These are phyloP conservation scores for Arachnopeziza araneosa DNA, from an alignment of 2,329 filamentous ascomycete genomes.

Conservation along the genomic window DNA sequence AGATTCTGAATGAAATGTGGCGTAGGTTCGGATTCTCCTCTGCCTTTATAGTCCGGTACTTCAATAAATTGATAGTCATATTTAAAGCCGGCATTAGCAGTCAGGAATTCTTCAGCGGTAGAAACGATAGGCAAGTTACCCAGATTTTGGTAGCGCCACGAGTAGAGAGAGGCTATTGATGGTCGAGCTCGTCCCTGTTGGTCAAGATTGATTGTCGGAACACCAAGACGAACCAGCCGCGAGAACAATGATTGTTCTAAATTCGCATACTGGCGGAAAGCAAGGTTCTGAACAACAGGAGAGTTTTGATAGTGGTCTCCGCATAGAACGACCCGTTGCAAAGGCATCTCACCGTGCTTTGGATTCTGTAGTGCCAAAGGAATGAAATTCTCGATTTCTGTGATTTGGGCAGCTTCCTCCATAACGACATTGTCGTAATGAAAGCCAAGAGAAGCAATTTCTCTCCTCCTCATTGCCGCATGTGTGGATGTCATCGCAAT, in stretches of 20 bases:
- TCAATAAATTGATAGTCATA: constrained; percentile 97
- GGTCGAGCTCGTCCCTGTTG: constrained; percentile 89
- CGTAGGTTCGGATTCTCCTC: constrained; percentile 81
- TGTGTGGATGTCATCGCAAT: constrained; percentile 99
- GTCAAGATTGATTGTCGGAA: constrained; percentile 85
- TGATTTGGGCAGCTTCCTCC: constrained; percentile 98
- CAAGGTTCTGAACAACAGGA: constrained; percentile 88
- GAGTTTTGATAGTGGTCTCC: constrained; percentile 97
- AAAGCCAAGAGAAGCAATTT: constrained; percentile 89
- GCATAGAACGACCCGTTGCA: constrained; percentile 86
- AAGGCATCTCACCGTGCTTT: constrained; percentile 62
- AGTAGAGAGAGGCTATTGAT: constrained; percentile 82
- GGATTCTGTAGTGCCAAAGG: constrained; percentile 87
- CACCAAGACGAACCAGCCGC: constrained; percentile 81
- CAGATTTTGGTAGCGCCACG: constrained; percentile 83
- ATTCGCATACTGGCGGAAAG: constrained; percentile 92
- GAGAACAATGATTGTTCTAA: constrained; percentile 94
- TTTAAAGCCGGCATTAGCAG: constrained; percentile 85
- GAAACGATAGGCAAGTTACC: constrained; percentile 74
- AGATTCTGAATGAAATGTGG: constrained; percentile 96
- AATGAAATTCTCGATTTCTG: constrained; percentile 95
- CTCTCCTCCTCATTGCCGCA: constrained; percentile 85
- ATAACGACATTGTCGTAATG: constrained; percentile 97
- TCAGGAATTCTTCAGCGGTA: constrained; percentile 62
- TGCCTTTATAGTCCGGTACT: constrained; percentile 86